Conservation (phyloP, 2,329 filamentous ascomycete genomes). For the Coleophoma eucalyptorum region DNA sequence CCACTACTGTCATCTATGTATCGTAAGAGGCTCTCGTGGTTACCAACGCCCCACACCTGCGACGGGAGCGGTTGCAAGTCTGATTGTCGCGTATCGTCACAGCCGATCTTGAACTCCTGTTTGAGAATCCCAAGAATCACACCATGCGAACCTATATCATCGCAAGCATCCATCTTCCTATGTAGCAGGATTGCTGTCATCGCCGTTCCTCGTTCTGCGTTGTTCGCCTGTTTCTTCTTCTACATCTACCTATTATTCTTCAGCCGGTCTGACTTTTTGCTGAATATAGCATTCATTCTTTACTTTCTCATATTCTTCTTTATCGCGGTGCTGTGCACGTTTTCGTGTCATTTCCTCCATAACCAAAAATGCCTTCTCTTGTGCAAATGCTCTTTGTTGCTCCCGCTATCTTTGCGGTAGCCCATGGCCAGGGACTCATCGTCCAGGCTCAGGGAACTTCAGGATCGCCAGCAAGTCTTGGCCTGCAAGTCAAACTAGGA, state of each 20-base stretch:
- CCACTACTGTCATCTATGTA: neutral
- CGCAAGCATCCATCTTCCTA: neutral
- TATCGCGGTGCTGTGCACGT: slow-evolving; percentile 6
- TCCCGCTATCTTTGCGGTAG: slow-evolving; percentile 5
- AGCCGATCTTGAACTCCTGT: neutral
- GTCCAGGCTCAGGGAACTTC: slow-evolving; percentile 8
- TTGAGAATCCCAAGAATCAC: slow-evolving; percentile 3
- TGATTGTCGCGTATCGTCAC: neutral
- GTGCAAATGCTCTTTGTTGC: slow-evolving; percentile 2
- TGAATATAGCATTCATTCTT: slow-evolving; percentile 3
- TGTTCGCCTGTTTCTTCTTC: slow-evolving; percentile 2
- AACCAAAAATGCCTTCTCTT: slow-evolving; percentile 13
- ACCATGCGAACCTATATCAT: slow-evolving; percentile 5
- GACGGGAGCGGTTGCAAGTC: slow-evolving; percentile 7
- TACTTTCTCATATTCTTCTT: slow-evolving; percentile 4
- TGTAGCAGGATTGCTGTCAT: neutral
- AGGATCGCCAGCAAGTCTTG: slow-evolving; percentile 7
- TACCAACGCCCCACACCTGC: slow-evolving; percentile 3
- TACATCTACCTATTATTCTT: neutral
- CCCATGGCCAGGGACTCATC: slow-evolving; percentile 9
- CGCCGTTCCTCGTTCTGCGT: neutral
- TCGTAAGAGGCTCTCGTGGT: neutral
- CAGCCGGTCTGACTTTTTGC: slow-evolving; percentile 8
- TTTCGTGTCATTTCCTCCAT: neutral
- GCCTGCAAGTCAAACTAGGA: slow-evolving; percentile 4